Evolutionary conservation across 2,329 filamentous ascomycete genomes (phyloP), one percentile per base, ranked within the genome.

Genomic region (Alternaria brassicae): DNA sequence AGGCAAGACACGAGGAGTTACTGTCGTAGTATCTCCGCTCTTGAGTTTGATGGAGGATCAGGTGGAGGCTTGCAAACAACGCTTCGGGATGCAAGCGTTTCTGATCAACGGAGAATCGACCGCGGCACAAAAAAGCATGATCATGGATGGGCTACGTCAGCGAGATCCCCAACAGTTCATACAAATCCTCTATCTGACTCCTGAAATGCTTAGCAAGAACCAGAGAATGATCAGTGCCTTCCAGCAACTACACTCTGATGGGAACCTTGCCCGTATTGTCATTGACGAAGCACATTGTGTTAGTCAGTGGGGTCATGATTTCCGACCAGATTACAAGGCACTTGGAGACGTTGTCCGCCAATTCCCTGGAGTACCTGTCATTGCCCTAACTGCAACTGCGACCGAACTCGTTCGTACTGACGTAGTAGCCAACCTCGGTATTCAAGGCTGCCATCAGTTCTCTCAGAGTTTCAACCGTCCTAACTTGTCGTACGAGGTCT

Each of bases 251-350:
- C 85, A 97, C 75, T 78, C 79, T 13, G 87, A 87, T 50, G 82
- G 84, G 3, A 91, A 89, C 69, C 86, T 99, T 52, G 94, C 96
- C 15, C 88, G 95, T 25, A 87, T 99, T 48, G 95, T 99, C 53
- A 96, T 99, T 63, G 95, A 99, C 68, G 96, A 99, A 80, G 95
- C 95, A n/a, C 95, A 99, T 77, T 99, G 95, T 77, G 94, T 99
- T 25, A 98, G 95, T 77, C 93, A 99, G 81, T 99, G 95, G 95
- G 95, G 95, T 1, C 95, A 99, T 69, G 95, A 99, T 77, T 99
- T 99, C 75, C 88, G 96, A 44, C 94, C 93, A 0, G 94, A 98
- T 75, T 99, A 99, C 81, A 97, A 97, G 77, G 86, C 86, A 28
- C 82, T 99, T 4, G 92, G 93, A 27, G 84, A 88, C 58, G 82